Conservation (phyloP, 2,329 filamentous ascomycete genomes). For the Colletotrichum horii region DNA sequence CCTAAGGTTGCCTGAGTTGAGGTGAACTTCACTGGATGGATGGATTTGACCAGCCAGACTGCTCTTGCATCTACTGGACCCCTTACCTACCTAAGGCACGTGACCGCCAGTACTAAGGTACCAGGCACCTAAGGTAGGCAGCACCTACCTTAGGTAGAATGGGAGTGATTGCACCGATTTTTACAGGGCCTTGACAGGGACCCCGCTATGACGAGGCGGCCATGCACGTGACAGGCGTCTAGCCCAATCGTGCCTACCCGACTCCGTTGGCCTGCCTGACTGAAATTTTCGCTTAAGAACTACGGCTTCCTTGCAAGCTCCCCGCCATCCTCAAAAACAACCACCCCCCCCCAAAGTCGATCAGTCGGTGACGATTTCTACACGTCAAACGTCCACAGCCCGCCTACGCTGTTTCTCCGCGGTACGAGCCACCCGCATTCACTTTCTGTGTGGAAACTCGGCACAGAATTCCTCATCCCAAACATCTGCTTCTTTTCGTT, state of each 20-base stretch:
- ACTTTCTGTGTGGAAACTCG: conserved; percentile 10
- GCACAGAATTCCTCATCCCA: conserved; percentile 15
- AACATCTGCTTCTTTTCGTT: neutral
- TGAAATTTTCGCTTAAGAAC: conserved; percentile 48
- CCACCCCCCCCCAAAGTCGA: conserved; percentile 36
- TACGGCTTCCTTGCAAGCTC: conserved; percentile 39
- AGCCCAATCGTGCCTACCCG: conserved; percentile 21
- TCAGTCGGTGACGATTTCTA: conserved; percentile 40
- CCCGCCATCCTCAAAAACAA: conserved; percentile 48
- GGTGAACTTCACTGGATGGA: neutral
- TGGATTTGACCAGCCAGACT: neutral
- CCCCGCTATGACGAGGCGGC: conserved; percentile 21
- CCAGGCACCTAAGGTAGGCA: neutral
- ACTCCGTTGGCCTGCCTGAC: conserved; percentile 29
- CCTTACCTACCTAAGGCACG: too few species aligned
- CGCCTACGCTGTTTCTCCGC: neutral
- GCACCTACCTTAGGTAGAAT: neutral
- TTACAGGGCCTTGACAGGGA: neutral
- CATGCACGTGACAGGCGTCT: conserved; percentile 15
- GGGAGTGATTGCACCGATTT: neutral
- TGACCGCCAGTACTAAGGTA: neutral
- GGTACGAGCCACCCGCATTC: neutral
- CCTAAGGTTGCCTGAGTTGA: neutral
- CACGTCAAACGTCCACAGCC: conserved; percentile 27
- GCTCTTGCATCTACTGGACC: neutral